Evolutionary conservation across 108 stramenopile genomes (phyloP).

Genomic region (Aurantiochytrium sp.): DNA sequence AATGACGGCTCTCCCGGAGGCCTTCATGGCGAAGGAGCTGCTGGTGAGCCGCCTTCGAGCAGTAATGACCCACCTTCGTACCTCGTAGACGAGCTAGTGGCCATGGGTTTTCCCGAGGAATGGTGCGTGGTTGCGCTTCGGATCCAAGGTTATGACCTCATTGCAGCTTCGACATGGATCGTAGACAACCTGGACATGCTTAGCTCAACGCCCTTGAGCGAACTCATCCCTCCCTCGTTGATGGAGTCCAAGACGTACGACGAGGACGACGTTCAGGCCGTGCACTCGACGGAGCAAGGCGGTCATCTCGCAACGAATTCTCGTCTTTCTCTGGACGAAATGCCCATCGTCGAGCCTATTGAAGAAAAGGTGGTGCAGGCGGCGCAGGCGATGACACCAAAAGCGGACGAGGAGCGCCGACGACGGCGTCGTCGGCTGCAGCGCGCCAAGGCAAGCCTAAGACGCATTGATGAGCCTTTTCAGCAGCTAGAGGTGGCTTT

Average conservation of each 20-base stretch:
- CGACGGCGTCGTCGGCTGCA: not conserved
- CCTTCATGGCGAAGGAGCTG: not conserved
- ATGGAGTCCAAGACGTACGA: not conserved
- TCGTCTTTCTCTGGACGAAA: not conserved
- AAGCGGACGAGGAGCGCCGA: not conserved
- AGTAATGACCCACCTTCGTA: not conserved
- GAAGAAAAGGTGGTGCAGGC: not conserved
- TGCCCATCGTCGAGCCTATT: not conserved
- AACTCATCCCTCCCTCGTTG: not conserved
- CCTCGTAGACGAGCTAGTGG: constrained; percentile 9
- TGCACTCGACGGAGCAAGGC: not conserved
- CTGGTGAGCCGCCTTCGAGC: not conserved
- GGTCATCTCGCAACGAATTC: not conserved
- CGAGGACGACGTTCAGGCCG: not conserved
- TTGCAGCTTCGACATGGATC: not conserved
- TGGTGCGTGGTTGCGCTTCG: constrained; percentile 17
- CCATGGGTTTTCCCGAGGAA: constrained; percentile 24
- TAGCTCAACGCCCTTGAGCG: not conserved
- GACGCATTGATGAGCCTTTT: not conserved
- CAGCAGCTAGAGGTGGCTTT: constrained; percentile 7
- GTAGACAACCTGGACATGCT: constrained; percentile 17
- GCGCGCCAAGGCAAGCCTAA: not conserved
- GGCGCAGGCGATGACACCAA: not conserved
- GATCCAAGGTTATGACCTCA: not conserved
- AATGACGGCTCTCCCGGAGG: not conserved